Base-by-base conservation (phyloP, 345 rosid genomes). In the Brassica nigra region DNA sequence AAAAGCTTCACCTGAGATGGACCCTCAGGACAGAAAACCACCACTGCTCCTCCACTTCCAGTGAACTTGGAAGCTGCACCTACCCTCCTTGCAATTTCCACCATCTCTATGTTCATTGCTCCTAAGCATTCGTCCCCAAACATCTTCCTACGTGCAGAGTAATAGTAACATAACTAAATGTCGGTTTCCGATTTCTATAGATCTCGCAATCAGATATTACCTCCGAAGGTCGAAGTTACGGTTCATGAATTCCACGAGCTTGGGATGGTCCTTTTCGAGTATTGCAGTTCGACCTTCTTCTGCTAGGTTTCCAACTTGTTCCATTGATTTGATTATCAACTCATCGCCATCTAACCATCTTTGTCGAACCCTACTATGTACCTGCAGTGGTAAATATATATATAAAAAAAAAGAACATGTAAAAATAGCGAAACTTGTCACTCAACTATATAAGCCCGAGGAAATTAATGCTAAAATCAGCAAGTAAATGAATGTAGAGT, bases 31-130 rank as follows among this genome's bases (percentile, higher is more conserved):
- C 99, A 93, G 86, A 83, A 93, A 6, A 80, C 98, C 74, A 95
- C 90, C 71, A 90, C 96, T 8, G 97, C 99, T 79, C 99, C 97
- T 66, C 97, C 99, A 58, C 99, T 95, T 70, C 98, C 96, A 0
- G 99, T 95, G 79, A 93, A 93, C 82, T 95, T 95, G 0, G 97
- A 85, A 0, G 96, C 90, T 66, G 96, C 95, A 2, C 96, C 97
- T 11, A 88, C 84, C 62, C 86, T 87, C 66, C 94, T 84, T 15
- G 94, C 96, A 12, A 91, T 82, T 78, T 91, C 96, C 86, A 93
- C 96, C 98, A 95, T 93, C 83, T 95, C 89, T 75, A 95, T 82
- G 87, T 91, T 93, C 70, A 90, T 15, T 10, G 82, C 86, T 62
- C 96, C 97, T 3, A 95, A 84, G 77, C 84, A 87, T 8, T 89